A percentile compares a stretch with the other conserved stretches of the same genome.
Conservation (phyloP, 2,329 filamentous ascomycete genomes). For the Ceratocystis colombiana region DNA sequence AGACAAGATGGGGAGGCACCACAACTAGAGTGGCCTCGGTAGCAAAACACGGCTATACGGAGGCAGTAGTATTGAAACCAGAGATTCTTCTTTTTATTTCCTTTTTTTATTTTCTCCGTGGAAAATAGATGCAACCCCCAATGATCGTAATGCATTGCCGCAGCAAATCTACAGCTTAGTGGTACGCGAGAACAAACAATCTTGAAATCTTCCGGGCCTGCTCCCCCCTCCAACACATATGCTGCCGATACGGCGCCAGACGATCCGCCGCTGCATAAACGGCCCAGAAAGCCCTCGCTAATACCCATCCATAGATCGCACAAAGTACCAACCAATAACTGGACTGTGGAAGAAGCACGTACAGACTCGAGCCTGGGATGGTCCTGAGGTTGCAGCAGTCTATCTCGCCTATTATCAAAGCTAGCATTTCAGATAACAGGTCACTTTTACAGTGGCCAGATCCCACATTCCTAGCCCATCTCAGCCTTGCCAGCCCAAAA, state of each 20-base stretch:
- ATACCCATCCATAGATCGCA: too few relatives aligned
- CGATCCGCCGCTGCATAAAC: too few relatives aligned
- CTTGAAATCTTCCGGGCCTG: conserved; percentile 1
- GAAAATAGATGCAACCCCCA: too few relatives aligned
- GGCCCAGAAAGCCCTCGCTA: too few relatives aligned
- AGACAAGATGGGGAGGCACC: not conserved
- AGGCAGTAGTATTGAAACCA: not conserved
- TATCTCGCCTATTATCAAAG: too few relatives aligned
- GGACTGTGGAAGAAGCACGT: too few relatives aligned
- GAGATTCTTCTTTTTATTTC: not conserved
- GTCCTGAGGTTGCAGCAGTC: too few relatives aligned
- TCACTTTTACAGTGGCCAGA: too few relatives aligned
- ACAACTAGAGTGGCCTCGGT: not conserved
- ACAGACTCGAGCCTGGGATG: too few relatives aligned
- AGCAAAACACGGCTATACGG: not conserved
- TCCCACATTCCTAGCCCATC: not conserved
- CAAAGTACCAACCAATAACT: too few relatives aligned
- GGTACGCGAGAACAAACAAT: not conserved
- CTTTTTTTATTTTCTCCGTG: not conserved
- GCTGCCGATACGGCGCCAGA: too few relatives aligned
- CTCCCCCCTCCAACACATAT: not conserved
- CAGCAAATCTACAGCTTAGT: not conserved
- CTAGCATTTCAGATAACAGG: not conserved
- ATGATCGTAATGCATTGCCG: too few relatives aligned
- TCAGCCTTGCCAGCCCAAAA: not conserved